Percentiles rank a stretch among this genome's conserved stretches.
These are phyloP conservation scores for Penicillium sclerotigenum DNA, from an alignment of 2,329 filamentous ascomycete genomes.

Conservation along the genomic window DNA sequence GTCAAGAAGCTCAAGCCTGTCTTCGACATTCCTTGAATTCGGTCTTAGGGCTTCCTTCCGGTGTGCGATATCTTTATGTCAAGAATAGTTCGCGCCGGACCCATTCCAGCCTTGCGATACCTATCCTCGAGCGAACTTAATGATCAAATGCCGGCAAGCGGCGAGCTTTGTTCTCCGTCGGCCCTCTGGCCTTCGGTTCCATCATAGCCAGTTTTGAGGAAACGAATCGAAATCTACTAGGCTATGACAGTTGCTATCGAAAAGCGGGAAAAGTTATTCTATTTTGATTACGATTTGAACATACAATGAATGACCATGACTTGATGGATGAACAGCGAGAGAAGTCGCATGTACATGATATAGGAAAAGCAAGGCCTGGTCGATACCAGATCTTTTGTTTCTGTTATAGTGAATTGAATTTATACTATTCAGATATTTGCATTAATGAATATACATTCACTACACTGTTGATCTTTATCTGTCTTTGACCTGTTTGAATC, in stretches of 20 bases:
- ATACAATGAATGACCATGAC: conserved; percentile 29
- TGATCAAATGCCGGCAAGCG: conserved; percentile 1
- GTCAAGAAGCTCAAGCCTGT: conserved; percentile 93
- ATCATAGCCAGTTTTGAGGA: conserved; percentile 7
- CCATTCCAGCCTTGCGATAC: conserved; percentile 6
- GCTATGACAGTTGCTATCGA: conserved; percentile 17
- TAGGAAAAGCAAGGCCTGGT: conserved; percentile 23
- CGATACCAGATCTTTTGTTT: conserved; percentile 23
- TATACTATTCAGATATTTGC: background rate
- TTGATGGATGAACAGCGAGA: conserved; percentile 22
- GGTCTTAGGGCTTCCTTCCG: background rate
- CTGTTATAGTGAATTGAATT: conserved; percentile 14
- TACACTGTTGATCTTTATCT: background rate
- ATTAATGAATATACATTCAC: background rate
- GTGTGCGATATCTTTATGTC: background rate
- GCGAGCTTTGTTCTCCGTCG: conserved; percentile 10
- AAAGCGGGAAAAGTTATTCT: conserved; percentile 21
- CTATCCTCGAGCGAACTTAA: conserved; percentile 5
- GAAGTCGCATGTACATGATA: conserved; percentile 31
- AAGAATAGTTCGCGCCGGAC: background rate
- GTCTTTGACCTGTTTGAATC: background rate
- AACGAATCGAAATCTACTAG: conserved; percentile 10
- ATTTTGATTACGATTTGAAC: conserved; percentile 23
- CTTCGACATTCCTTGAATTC: conserved; percentile 74
- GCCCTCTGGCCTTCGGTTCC: conserved; percentile 1